These are phyloP conservation scores for Paralagenidium karlingii DNA, from an alignment of 352 stramenopile species.

Conservation along the genomic window DNA sequence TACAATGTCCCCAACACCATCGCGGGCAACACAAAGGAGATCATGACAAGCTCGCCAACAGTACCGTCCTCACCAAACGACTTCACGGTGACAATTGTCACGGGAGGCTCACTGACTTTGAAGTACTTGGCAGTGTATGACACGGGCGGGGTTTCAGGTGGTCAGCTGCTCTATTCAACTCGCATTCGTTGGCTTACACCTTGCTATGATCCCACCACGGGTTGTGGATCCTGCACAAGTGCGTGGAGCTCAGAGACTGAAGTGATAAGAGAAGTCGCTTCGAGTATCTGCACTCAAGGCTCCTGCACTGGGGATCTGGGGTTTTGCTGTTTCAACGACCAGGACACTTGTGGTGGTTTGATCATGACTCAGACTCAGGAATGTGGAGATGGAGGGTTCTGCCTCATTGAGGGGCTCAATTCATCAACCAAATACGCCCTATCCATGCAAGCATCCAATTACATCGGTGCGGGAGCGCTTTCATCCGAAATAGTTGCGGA, in stretches of 20 bases:
- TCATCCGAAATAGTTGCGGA: constrained; percentile 4
- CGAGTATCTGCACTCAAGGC: constrained; percentile 1
- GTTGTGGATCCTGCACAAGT: constrained; percentile 15
- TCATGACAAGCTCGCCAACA: constrained; percentile 5
- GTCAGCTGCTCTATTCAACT: constrained; percentile 10
- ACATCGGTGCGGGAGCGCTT: constrained; percentile 14
- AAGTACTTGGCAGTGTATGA: constrained; percentile 7
- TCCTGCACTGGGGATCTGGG: constrained; percentile 2
- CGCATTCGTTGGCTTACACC: constrained; percentile 9
- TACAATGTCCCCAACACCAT: constrained; percentile 18
- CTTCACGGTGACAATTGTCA: constrained; percentile 4
- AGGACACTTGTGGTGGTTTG: too few relatives aligned
- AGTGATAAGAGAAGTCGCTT: not conserved
- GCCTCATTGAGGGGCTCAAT: constrained; percentile 13
- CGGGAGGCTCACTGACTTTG: constrained; percentile 18
- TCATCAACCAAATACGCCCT: constrained; percentile 15
- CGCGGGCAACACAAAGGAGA: constrained; percentile 7
- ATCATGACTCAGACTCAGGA: constrained; percentile 9
- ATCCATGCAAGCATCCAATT: constrained; percentile 16
- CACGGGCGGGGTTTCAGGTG: constrained; percentile 14
- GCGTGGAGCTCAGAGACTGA: not conserved
- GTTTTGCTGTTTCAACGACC: too few relatives aligned
- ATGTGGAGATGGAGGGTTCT: constrained; percentile 6
- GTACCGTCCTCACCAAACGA: constrained; percentile 10
- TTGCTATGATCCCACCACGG: constrained; percentile 9